Conservation (phyloP, 345 rosid genomes). For the Aethionema arabicum region DNA sequence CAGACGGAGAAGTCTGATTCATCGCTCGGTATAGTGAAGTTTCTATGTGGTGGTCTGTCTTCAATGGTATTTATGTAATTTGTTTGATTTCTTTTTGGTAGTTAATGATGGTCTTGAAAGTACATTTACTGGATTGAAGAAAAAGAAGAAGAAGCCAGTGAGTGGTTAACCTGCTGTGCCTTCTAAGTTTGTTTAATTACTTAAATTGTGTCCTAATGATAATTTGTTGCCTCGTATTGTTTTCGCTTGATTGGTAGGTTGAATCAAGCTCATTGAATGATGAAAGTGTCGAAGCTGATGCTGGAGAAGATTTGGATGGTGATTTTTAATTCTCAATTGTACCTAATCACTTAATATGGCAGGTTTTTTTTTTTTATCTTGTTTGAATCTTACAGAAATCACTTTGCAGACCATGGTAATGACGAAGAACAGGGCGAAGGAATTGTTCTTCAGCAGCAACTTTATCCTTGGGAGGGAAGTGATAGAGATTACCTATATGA, state of each 20-base stretch:
- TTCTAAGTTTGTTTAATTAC: background rate
- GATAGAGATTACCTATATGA: slow-evolving; percentile 87
- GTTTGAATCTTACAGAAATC: slow-evolving; percentile 10
- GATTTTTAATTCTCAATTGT: slow-evolving; percentile 9
- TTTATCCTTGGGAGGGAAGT: slow-evolving; percentile 90
- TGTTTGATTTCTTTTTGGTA: slow-evolving; percentile 37
- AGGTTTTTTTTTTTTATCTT: no score
- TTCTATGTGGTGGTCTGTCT: background rate
- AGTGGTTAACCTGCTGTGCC: slow-evolving; percentile 32
- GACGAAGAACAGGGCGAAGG: slow-evolving; percentile 68
- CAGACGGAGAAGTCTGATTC: slow-evolving; percentile 71
- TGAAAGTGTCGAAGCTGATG: slow-evolving; percentile 62
- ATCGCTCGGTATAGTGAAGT: slow-evolving; percentile 45
- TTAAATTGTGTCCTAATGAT: background rate
- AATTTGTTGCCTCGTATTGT: slow-evolving; percentile 1
- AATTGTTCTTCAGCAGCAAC: slow-evolving; percentile 42
- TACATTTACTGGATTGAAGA: slow-evolving; percentile 76
- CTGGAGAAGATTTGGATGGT: slow-evolving; percentile 71
- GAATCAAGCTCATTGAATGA: slow-evolving; percentile 65
- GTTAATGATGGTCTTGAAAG: slow-evolving; percentile 80
- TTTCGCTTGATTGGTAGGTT: slow-evolving; percentile 46
- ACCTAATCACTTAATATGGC: background rate
- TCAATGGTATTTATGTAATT: background rate
- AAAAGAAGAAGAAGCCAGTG: slow-evolving; percentile 95
- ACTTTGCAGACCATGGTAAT: slow-evolving; percentile 46